phyloP scores from a whole-genome alignment of 768 basidiomycete species.

The Naganishia kalamii region DNA sequence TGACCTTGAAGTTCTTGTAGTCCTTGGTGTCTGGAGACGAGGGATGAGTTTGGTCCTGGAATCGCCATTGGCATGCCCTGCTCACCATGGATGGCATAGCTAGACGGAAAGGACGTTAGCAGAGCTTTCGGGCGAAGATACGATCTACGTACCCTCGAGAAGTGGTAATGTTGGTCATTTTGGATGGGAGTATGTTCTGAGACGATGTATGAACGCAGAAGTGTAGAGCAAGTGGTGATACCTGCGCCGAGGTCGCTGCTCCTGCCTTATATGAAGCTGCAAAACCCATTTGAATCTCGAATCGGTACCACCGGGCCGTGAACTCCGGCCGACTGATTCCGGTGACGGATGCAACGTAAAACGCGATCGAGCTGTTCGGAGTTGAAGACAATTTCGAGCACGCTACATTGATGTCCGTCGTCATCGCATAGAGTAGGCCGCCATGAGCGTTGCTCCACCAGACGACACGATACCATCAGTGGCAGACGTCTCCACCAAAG shows the following conservation, averaged over 20 bases:
- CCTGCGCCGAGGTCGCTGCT: no score
- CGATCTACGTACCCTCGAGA: constrained; percentile 11
- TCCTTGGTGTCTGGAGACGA: constrained; percentile 38
- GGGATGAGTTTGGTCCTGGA: background rate
- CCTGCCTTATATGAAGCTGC: constrained; percentile 1
- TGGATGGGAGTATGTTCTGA: background rate
- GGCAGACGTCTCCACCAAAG: background rate
- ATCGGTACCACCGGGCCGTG: no score
- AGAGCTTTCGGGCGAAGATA: background rate
- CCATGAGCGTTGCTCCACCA: no score
- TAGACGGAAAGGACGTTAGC: background rate
- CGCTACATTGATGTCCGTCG: no score
- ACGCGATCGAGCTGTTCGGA: no score
- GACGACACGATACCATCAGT: background rate
- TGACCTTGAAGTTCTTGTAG: constrained; percentile 44
- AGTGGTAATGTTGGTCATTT: constrained; percentile 17
- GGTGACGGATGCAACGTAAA: no score
- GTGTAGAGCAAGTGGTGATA: no score
- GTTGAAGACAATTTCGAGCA: no score
- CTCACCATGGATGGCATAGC: constrained; percentile 26
- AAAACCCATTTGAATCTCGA: no score
- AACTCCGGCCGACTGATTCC: no score
- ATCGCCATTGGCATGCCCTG: background rate
- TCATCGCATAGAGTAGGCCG: no score
- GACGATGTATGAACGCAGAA: no score